Evolutionary conservation across 352 stramenopile species (phyloP).

Genomic region (Pythium scleroteichum): DNA sequence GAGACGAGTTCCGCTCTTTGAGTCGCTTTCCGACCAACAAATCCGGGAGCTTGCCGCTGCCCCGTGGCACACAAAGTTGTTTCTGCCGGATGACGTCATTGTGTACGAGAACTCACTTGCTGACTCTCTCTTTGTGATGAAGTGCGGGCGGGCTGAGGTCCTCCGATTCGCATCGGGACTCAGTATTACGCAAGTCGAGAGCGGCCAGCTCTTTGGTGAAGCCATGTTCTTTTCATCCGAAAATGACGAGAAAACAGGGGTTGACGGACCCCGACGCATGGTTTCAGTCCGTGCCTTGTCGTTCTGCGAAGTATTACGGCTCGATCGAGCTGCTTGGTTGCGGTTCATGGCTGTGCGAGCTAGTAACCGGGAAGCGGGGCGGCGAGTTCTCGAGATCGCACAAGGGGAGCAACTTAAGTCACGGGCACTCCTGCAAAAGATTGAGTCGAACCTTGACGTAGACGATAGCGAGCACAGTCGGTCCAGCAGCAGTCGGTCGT

Average conservation of each 20-base stretch:
- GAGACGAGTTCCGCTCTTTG: constrained; percentile 27
- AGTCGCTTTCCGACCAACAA: constrained; percentile 24
- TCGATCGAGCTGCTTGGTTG: constrained; percentile 23
- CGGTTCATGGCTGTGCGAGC: constrained; percentile 21
- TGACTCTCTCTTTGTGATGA: constrained; percentile 29
- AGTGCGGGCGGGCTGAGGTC: constrained; percentile 21
- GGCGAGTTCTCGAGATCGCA: constrained; percentile 16
- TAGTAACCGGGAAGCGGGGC: constrained; percentile 17
- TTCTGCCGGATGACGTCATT: constrained; percentile 33
- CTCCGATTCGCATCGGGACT: constrained; percentile 14
- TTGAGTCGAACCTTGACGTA: constrained; percentile 16
- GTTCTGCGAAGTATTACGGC: constrained; percentile 28
- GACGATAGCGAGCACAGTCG: not conserved
- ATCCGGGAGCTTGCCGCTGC: constrained; percentile 28
- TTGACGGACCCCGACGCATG: constrained; percentile 14
- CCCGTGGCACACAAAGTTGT: constrained; percentile 27
- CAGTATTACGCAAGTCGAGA: constrained; percentile 21
- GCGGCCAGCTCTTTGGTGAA: constrained; percentile 32
- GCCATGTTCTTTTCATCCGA: constrained; percentile 29
- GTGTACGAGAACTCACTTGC: constrained; percentile 26
- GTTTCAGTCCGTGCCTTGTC: constrained; percentile 27
- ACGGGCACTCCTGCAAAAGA: constrained; percentile 19
- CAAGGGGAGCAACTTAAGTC: constrained; percentile 26
- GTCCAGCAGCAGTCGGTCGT: not conserved
- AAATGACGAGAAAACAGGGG: not conserved